Percentiles rank a stretch among this genome's conserved stretches.
phyloP scores from a whole-genome alignment of 768 basidiomycete species.

The Pisolithus marmoratus region DNA sequence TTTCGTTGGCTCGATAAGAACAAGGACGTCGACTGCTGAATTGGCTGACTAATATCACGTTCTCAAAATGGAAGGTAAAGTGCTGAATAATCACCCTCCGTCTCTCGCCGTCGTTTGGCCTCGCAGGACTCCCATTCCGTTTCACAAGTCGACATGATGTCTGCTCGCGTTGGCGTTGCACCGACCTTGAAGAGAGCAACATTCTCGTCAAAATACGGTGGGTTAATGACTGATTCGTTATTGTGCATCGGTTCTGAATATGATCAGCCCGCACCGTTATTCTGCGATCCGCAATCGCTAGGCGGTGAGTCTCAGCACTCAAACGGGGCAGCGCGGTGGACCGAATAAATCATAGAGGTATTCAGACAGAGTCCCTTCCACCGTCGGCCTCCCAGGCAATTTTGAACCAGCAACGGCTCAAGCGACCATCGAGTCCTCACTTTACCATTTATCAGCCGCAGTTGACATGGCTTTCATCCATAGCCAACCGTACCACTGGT shows the following conservation, averaged over 20 bases:
- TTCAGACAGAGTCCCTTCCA: constrained; percentile 64
- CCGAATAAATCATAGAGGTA: constrained; percentile 30
- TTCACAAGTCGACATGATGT: constrained; percentile 26
- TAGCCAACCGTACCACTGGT: constrained; percentile 85
- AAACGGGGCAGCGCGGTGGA: background rate
- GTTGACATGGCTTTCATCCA: constrained; percentile 84
- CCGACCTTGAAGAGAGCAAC: constrained; percentile 48
- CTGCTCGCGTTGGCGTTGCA: constrained; percentile 50
- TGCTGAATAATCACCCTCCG: too few relatives aligned
- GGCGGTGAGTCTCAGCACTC: constrained; percentile 32
- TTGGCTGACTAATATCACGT: too few relatives aligned
- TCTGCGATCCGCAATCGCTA: constrained; percentile 26
- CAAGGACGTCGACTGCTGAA: background rate
- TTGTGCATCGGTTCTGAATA: background rate
- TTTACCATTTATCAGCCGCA: constrained; percentile 97
- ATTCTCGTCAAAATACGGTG: constrained; percentile 30
- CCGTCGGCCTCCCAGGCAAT: constrained; percentile 54
- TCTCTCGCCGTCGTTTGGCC: too few relatives aligned
- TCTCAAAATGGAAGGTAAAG: too few relatives aligned
- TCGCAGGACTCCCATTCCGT: background rate
- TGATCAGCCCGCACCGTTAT: constrained; percentile 37
- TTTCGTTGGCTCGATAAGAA: background rate
- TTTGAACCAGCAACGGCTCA: constrained; percentile 82
- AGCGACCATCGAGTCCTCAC: constrained; percentile 90
- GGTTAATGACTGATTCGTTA: constrained; percentile 5